These are phyloP conservation scores for Neoascochyta sp. DNA, from an alignment of 2,329 filamentous ascomycete species.

Conservation along the genomic window DNA sequence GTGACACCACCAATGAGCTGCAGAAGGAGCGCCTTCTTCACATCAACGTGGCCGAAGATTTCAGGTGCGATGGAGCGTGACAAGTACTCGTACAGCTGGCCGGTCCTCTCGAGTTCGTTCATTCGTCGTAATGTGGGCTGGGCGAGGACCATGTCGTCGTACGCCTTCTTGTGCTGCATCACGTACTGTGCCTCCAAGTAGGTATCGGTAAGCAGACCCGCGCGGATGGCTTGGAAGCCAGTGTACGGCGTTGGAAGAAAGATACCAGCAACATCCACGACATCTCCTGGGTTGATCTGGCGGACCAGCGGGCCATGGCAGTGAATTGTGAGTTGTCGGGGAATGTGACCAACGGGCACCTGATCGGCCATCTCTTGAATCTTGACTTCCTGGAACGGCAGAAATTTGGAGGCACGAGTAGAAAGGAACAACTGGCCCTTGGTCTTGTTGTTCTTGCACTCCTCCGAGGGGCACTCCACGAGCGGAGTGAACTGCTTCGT, in stretches of 20 bases:
- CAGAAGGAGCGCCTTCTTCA: conserved; percentile 95
- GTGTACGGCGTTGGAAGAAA: conserved; percentile 97
- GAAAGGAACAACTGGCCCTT: conserved; percentile 93
- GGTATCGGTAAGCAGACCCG: conserved; percentile 93
- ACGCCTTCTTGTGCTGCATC: conserved; percentile 95
- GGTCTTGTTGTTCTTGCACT: conserved; percentile 84
- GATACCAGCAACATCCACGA: conserved; percentile 90
- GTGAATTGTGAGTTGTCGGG: conserved; percentile 81
- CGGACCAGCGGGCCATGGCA: conserved; percentile 84
- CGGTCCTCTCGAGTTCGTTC: conserved; percentile 76
- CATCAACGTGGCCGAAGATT: conserved; percentile 93
- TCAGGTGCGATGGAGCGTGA: conserved; percentile 95
- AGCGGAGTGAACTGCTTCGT: conserved; percentile 89
- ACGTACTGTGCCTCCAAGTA: conserved; percentile 94
- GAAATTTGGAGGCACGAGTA: conserved; percentile 92
- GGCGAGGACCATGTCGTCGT: conserved; percentile 86
- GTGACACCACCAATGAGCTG: conserved; percentile 93
- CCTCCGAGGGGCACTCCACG: conserved; percentile 79
- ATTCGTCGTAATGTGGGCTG: conserved; percentile 76
- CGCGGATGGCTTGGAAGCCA: conserved; percentile 96
- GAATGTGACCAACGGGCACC: conserved; percentile 96
- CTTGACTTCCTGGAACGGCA: conserved; percentile 97
- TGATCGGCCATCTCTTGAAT: conserved; percentile 99
- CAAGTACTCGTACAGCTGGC: conserved; percentile 92
- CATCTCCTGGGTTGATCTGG: conserved; percentile 86